Evolutionary conservation across 495 filamentous ascomycete genomes (phyloP).

Genomic region (Neurospora sp.): DNA sequence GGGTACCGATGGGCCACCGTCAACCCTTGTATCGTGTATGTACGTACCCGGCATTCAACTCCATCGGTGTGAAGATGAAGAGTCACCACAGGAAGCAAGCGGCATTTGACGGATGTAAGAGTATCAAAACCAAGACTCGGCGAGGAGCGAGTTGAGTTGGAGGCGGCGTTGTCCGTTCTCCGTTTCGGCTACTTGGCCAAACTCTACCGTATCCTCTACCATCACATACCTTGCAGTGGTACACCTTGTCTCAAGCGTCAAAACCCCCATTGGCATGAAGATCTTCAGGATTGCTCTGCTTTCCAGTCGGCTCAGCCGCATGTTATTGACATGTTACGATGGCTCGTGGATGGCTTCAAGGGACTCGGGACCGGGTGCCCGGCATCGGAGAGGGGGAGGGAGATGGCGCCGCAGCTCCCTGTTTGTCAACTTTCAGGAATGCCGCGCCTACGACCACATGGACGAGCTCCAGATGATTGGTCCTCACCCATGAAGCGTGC

Average conservation of each 20-base stretch:
- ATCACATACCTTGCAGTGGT: not conserved
- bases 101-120: not conserved
- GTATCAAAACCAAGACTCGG: not conserved
- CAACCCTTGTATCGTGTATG: not conserved
- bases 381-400: not conserved
- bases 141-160: not conserved
- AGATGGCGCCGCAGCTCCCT: not conserved
- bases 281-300: not conserved
- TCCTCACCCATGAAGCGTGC: not conserved
- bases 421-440: not conserved
- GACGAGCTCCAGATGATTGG: not conserved
- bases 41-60: not conserved
- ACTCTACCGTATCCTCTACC: not conserved
- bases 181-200: not conserved
- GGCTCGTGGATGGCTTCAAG: not conserved
- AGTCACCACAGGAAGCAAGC: not conserved
- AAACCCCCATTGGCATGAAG: not conserved
- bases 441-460: not conserved
- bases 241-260: not conserved
- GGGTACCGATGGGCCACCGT: not conserved
- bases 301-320: not conserved
- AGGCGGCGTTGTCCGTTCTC: not conserved
- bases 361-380: not conserved
- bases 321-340: not conserved
- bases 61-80: not conserved